Evolutionary conservation across 2,329 filamentous ascomycete species (phyloP).

Genomic region (Penicillium griseofulvum): DNA sequence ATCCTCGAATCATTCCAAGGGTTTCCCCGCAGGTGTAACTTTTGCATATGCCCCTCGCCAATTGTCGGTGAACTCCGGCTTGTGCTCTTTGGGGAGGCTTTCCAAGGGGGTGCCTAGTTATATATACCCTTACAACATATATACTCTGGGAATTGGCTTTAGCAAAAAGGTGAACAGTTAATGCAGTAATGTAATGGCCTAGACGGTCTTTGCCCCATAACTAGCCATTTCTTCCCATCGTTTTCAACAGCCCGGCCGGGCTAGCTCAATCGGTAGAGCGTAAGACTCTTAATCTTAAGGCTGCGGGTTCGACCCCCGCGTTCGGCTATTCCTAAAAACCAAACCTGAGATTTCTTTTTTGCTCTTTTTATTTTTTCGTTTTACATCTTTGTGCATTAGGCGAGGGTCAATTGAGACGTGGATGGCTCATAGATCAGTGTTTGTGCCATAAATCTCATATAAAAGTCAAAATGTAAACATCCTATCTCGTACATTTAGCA

Average conservation of each 20-base stretch:
- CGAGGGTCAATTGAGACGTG: not conserved
- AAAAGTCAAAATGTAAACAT: not conserved
- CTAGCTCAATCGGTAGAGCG: constrained; percentile 53
- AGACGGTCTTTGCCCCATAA: not conserved
- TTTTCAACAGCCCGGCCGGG: constrained; percentile 35
- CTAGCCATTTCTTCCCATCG: accelerated
- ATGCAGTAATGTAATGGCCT: too few species aligned
- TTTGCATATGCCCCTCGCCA: not conserved
- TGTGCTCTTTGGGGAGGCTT: not conserved
- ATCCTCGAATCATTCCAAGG: constrained; percentile 1
- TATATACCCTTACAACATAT: too few species aligned
- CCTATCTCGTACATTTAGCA: not conserved
- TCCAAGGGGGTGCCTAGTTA: too few species aligned
- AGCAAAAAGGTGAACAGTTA: too few species aligned
- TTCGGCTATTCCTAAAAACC: constrained; percentile 35
- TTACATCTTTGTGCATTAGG: not conserved
- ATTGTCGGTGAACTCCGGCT: not conserved
- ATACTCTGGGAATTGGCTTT: too few species aligned
- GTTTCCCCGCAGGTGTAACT: not conserved
- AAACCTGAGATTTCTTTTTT: constrained; percentile 17
- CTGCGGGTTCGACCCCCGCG: constrained; percentile 45
- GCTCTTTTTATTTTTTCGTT: constrained; percentile 2
- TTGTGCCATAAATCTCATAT: not conserved
- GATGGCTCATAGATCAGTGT: too few species aligned
- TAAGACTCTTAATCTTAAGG: constrained; percentile 50